Base-by-base conservation (phyloP, 768 basidiomycete genomes). In the Serpula lacrymans region DNA sequence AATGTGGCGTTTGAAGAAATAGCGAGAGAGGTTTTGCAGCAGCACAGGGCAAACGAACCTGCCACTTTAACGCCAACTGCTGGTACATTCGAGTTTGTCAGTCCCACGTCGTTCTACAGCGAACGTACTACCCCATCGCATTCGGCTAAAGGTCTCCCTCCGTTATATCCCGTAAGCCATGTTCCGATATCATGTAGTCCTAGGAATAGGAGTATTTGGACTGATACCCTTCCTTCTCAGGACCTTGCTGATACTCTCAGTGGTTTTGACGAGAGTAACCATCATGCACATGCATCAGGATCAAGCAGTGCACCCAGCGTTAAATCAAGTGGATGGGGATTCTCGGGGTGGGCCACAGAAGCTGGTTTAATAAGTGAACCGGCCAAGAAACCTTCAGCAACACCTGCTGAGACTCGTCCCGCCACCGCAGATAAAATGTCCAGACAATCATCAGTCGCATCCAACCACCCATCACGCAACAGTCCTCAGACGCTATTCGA, bases 261-360 rank as follows among this genome's bases (percentile, higher is more conserved):
- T n/a, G n/a, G n/a, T n/a, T n/a, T n/a, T n/a, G n/a, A n/a, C n/a
- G n/a, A n/a, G n/a, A n/a, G n/a, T n/a, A n/a, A n/a, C n/a, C n/a
- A n/a, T n/a, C n/a, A n/a, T n/a, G n/a, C n/a, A n/a, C n/a, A n/a
- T n/a, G n/a, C n/a, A n/a, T n/a, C n/a, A n/a, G n/a, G n/a, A n/a
- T n/a, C n/a, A n/a, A n/a, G n/a, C n/a, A n/a, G n/a, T 2, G 6
- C 13, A 5, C 8, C n/a, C 4, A 49, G 39, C 18, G 45, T 48
- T 2, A 41, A 16, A 37, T 23, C 47, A 12, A 43, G 46, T 42
- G 42, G 18, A 13, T 32, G 39, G 14, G 50, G 59, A 26, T 62
- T 57, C 59, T 59, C 63, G 36, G 41, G 37, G 33, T 62, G 60
- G 60, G 59, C 57, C 16, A 61, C 59, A 14, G 60, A 62, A 52